phyloP scores from a whole-genome alignment of 1,284 basidiomycete genomes.

The Tilletia caries region DNA sequence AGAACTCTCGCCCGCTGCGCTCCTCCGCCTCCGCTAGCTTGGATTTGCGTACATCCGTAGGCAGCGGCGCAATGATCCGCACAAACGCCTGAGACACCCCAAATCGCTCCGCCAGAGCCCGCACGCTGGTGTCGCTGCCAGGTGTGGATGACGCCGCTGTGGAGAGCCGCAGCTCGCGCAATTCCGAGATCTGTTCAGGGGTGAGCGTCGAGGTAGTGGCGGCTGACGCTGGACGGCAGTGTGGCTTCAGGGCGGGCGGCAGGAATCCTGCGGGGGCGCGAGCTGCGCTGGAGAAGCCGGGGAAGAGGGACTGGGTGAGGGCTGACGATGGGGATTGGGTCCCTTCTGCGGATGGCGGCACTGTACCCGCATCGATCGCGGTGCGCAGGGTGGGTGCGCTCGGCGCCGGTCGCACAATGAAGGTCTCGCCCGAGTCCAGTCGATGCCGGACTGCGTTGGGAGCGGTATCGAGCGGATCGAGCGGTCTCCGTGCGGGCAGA shows the following conservation, averaged over 20 bases:
- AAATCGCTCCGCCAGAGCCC: constrained; percentile 37
- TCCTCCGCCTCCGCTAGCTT: constrained; percentile 30
- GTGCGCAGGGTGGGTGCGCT: constrained; percentile 24
- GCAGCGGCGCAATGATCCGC: constrained; percentile 42
- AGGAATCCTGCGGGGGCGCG: constrained; percentile 18
- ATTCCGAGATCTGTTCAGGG: constrained; percentile 34
- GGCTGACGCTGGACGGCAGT: constrained; percentile 3
- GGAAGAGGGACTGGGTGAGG: constrained; percentile 31
- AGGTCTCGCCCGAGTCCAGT: constrained; percentile 39
- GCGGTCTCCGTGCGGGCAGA: constrained; percentile 42
- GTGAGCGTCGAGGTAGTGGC: constrained; percentile 20
- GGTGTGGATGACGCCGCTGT: constrained; percentile 24
- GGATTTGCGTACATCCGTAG: constrained; percentile 29
- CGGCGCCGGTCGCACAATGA: constrained; percentile 47
- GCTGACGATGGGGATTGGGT: constrained; percentile 13
- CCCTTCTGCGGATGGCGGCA: background rate
- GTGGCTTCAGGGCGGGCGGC: constrained; percentile 30
- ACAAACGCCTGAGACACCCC: constrained; percentile 43
- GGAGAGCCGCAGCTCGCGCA: constrained; percentile 37
- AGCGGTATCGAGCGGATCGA: constrained; percentile 41
- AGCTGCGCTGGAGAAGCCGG: background rate
- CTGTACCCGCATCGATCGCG: background rate
- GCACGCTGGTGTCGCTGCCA: constrained; percentile 29
- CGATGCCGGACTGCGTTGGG: constrained; percentile 36
- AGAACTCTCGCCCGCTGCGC: constrained; percentile 24